These are phyloP conservation scores for Chlorella vulgaris DNA, from an alignment of 139 green algal species.

Conservation along the genomic window DNA sequence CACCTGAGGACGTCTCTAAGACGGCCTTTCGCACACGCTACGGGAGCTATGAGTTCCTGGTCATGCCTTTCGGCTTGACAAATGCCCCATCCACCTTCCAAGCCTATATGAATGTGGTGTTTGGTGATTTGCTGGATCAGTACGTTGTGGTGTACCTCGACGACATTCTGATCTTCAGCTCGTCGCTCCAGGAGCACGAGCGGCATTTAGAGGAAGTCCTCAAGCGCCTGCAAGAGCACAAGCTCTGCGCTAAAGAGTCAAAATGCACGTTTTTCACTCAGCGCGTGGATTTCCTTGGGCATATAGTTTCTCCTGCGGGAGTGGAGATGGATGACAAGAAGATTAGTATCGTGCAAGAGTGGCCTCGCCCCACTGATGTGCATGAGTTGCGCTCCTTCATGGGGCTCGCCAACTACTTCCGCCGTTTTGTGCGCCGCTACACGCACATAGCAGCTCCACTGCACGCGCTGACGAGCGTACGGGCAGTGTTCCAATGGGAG, in stretches of 20 bases:
- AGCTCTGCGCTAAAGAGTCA: neutral
- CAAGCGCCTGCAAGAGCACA: neutral
- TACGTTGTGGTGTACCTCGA: slow-evolving; percentile 66
- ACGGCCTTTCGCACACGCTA: slow-evolving; percentile 41
- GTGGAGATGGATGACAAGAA: neutral
- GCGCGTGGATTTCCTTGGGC: neutral
- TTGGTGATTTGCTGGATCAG: slow-evolving; percentile 43
- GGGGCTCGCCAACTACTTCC: neutral
- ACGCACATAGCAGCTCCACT: neutral
- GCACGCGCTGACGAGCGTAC: neutral
- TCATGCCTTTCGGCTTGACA: slow-evolving; percentile 54
- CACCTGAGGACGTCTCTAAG: slow-evolving; percentile 38
- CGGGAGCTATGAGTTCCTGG: slow-evolving; percentile 42
- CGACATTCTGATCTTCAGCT: slow-evolving; percentile 59
- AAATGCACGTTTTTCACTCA: neutral
- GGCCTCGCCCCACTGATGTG: neutral
- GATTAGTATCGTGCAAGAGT: neutral
- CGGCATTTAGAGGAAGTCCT: neutral
- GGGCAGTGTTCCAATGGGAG: neutral
- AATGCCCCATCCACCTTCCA: slow-evolving; percentile 65
- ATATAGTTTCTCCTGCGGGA: neutral
- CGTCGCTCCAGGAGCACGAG: neutral
- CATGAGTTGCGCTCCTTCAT: neutral
- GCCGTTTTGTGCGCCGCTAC: neutral
- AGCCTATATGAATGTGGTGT: slow-evolving; percentile 48